A percentile compares a stretch with the other conserved stretches of the same genome.
phyloP scores from a whole-genome alignment of 192 early-diverging fungal genomes.

The Umbelopsis vinacea region DNA sequence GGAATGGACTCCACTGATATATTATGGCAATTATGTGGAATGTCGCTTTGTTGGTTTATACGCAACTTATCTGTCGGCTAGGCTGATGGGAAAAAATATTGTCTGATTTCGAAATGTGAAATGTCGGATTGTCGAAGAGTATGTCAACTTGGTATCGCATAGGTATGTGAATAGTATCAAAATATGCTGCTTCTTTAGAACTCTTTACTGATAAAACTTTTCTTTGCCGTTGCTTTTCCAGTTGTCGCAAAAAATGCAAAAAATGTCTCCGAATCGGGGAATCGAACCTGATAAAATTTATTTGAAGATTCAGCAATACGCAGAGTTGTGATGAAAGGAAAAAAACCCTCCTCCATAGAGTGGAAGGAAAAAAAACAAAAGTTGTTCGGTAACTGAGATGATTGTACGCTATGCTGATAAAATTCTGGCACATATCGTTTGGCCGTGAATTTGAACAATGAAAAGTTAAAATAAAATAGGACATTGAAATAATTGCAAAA shows the following conservation, averaged over 20 bases:
- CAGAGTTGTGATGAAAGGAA: no score
- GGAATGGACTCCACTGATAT: not conserved
- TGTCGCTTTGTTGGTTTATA: not conserved
- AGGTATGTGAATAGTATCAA: slow-evolving; percentile 3
- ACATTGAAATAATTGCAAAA: no score
- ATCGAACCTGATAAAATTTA: slow-evolving; percentile 1
- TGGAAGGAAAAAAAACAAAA: no score
- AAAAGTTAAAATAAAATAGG: no score
- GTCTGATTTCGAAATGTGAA: not conserved
- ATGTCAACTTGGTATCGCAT: not conserved
- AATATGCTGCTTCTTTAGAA: not conserved
- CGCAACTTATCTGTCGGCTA: not conserved
- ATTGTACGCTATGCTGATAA: no score
- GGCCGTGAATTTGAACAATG: no score
- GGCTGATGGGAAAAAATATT: not conserved
- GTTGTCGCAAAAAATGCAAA: not conserved
- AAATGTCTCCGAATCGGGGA: slow-evolving; percentile 18
- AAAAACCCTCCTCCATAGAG: no score
- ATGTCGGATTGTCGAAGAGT: not conserved
- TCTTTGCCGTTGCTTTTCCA: not conserved
- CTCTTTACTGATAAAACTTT: not conserved
- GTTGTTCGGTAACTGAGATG: no score
- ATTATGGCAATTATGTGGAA: not conserved
- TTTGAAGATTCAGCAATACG: no score
- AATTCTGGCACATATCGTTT: no score